Conservation (phyloP, 2,329 filamentous ascomycete genomes). For the Penicillium sp. region DNA sequence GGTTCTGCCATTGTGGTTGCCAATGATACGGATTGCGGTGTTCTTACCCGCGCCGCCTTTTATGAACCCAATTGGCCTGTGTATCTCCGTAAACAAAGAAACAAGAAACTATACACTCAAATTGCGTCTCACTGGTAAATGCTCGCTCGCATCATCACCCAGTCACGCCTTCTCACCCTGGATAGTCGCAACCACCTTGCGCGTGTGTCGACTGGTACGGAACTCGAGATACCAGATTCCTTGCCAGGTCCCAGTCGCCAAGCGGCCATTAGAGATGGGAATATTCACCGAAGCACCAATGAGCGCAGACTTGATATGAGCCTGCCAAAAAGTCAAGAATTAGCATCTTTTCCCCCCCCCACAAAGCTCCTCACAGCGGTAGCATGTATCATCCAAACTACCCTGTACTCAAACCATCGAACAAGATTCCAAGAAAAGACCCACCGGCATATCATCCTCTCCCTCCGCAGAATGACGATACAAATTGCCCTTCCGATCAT, state of each 20-base stretch:
- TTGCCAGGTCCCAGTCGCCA: slow-evolving; percentile 67
- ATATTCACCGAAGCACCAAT: slow-evolving; percentile 88
- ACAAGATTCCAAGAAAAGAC: slow-evolving; percentile 32
- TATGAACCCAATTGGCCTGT: background rate
- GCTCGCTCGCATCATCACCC: slow-evolving; percentile 10
- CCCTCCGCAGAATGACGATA: slow-evolving; percentile 91
- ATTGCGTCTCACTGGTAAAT: slow-evolving; percentile 11
- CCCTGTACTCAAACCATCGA: background rate
- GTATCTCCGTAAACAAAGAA: background rate
- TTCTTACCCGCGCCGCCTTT: background rate
- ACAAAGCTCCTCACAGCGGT: background rate
- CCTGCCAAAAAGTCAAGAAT: slow-evolving; percentile 51
- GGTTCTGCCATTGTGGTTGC: background rate
- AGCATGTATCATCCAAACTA: background rate
- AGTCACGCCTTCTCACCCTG: slow-evolving; percentile 72
- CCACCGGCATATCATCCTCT: slow-evolving; percentile 86
- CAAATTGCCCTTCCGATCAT: slow-evolving; percentile 73
- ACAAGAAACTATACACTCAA: background rate
- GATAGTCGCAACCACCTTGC: slow-evolving; percentile 88
- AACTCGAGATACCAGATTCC: slow-evolving; percentile 97
- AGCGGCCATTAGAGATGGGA: slow-evolving; percentile 81
- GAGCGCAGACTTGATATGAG: slow-evolving; percentile 89
- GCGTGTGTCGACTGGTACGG: slow-evolving; percentile 71
- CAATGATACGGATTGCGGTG: background rate
- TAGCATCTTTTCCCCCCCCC: background rate